Evolutionary conservation across 257 asterid species (phyloP), one percentile per base, ranked within the genome.

Genomic region (Datura wrightii): DNA sequence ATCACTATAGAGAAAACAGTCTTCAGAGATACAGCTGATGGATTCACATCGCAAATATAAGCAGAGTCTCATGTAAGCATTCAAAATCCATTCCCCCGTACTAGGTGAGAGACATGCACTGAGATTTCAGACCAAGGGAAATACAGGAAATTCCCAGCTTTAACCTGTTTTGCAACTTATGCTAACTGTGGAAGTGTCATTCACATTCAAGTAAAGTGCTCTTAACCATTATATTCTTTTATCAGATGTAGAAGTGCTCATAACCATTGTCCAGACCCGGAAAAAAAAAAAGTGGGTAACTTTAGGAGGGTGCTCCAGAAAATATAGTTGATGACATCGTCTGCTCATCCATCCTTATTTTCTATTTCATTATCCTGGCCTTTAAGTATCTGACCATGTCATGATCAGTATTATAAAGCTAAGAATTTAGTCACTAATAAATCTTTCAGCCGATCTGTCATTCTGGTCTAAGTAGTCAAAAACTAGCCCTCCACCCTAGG

Each of bases 401-500:
- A 48, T 50, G 3, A 24, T 50, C 62, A 50, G 31, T 69, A 39
- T 39, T 2, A 36, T 37, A 6, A 39, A 39, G 4, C 62, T 50
- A 24, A 24, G 46, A 52, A 31, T 52, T 50, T 34, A 52, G 46
- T 31, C 19, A 50, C 82, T 31, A 44, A 55, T 76, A 76, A 50
- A 50, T 50, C 13, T 31, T 13, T 52, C 46, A 76, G 63, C 44
- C 81, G 48, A 74, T 52, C 82, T 24, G 8, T 31, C 80, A 13
- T 76, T 50, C 62, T 78, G 82, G 46, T 50, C 46, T 78, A 52
- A 31, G 82, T 78, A 78, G 46, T 52, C 60, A 78, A 52, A 78
- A 52, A 15, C 48, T 31, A 78, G 46, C 15, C 24, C 44, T 78
- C 48, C 63, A 78, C 7, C 81, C 18, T 76, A 76, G 81, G 60